A percentile compares a stretch with the other conserved stretches of the same genome.
Conservation (phyloP, 1,284 basidiomycete species). For the Cutaneotrichosporon spelunceum region DNA sequence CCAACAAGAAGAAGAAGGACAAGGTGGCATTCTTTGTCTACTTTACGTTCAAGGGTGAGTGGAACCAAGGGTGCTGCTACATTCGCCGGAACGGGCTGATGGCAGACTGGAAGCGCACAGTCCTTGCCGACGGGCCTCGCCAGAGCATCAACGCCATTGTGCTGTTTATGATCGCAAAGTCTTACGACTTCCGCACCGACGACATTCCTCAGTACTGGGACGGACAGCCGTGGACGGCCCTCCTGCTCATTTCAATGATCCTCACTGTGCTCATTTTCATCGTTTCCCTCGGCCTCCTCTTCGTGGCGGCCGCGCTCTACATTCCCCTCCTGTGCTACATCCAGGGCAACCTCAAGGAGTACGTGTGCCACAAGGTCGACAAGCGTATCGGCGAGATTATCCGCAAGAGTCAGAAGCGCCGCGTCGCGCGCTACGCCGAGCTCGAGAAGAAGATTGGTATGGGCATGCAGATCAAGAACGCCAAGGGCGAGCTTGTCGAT, state of each 20-base stretch:
- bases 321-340: constrained; percentile 91
- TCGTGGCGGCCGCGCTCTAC: constrained; percentile 81
- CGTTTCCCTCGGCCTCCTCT: constrained; percentile 74
- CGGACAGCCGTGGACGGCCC: constrained; percentile 57
- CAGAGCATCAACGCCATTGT: constrained; percentile 95
- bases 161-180: constrained; percentile 83
- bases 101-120: constrained; percentile 87
- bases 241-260: constrained; percentile 80
- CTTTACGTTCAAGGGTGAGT: constrained; percentile 96
- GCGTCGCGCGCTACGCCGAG: constrained; percentile 74
- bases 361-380: constrained; percentile 97
- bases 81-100: constrained; percentile 1
- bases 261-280: constrained; percentile 86
- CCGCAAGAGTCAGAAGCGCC: constrained; percentile 83
- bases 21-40: constrained; percentile 99
- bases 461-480: constrained; percentile 83
- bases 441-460: constrained; percentile 89
- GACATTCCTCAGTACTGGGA: constrained; percentile 28
- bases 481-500: constrained; percentile 78
- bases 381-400: constrained; percentile 94
- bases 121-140: constrained; percentile 94
- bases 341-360: constrained; percentile 95
- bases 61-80: too few relatives aligned
- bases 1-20: constrained; percentile 92
- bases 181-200: constrained; percentile 37